Conservation (phyloP, 306 rosid genomes). For the Herpetospermum pedunculosum region DNA sequence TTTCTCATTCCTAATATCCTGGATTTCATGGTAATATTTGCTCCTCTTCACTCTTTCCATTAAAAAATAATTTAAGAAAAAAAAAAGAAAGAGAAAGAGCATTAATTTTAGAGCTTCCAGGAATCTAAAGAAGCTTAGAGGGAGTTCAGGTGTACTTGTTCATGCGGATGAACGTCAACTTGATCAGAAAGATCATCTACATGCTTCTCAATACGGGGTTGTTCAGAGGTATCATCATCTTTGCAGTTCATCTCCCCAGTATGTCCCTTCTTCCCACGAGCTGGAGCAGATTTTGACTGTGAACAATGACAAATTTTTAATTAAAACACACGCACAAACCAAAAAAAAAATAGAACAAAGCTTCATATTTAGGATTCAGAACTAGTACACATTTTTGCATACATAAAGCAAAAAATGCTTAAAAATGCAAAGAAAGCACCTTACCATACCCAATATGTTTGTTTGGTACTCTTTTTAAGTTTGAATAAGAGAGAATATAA, state of each 20-base stretch:
- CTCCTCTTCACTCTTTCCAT: not conserved
- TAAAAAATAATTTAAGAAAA: not conserved
- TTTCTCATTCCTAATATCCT: not conserved
- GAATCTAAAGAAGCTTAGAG: not conserved
- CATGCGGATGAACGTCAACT: conserved; percentile 43
- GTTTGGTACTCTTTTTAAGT: not conserved
- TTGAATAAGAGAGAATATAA: not conserved
- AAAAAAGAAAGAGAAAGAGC: not conserved
- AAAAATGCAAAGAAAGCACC: not conserved
- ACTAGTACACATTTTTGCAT: not conserved
- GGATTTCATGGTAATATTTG: not conserved
- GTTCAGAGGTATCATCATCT: conserved; percentile 63
- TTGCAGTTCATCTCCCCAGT: conserved; percentile 60
- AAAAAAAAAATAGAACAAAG: not conserved
- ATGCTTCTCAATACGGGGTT: conserved; percentile 41
- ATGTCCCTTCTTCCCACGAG: conserved; percentile 61
- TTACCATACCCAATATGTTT: not conserved
- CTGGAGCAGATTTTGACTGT: conserved; percentile 62
- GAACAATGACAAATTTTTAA: conserved; percentile 13
- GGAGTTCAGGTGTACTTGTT: conserved; percentile 28
- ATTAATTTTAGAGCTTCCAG: not conserved
- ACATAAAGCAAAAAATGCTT: not conserved
- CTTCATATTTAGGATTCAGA: not conserved
- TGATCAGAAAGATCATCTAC: conserved; percentile 40
- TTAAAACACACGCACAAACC: not conserved